phyloP scores from a whole-genome alignment of 2,329 filamentous ascomycete species.

The Penicillium hordei region DNA sequence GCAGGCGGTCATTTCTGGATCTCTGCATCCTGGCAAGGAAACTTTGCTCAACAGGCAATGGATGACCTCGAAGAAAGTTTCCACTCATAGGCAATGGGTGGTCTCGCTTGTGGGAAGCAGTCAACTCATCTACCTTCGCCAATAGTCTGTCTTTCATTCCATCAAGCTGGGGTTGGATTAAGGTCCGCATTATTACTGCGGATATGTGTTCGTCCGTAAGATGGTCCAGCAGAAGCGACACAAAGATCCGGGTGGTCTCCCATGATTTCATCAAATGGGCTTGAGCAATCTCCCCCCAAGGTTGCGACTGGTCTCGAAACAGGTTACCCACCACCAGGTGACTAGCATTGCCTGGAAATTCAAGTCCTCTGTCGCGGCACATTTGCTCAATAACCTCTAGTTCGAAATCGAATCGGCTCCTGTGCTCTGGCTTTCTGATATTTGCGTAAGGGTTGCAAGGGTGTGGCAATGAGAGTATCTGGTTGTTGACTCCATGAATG shows the following conservation, averaged over 20 bases:
- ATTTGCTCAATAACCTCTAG: neutral
- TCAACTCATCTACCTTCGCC: conserved; percentile 28
- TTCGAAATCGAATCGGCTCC: neutral
- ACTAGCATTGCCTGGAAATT: neutral
- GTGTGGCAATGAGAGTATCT: neutral
- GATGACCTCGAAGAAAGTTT: neutral
- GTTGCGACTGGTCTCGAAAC: conserved; percentile 18
- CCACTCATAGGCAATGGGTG: conserved; percentile 25
- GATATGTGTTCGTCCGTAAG: conserved; percentile 27
- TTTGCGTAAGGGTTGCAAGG: neutral
- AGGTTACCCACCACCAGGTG: neutral
- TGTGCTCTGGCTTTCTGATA: neutral
- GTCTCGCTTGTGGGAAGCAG: conserved; percentile 19
- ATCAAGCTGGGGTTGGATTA: conserved; percentile 29
- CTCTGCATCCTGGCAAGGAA: conserved; percentile 10
- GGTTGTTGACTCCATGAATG: neutral
- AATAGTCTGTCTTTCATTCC: conserved; percentile 17
- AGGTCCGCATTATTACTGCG: conserved; percentile 12
- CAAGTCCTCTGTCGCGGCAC: neutral
- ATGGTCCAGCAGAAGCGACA: conserved; percentile 25
- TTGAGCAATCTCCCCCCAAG: conserved; percentile 34
- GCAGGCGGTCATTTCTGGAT: conserved; percentile 8
- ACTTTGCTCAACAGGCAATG: neutral
- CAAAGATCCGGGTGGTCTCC: conserved; percentile 22
- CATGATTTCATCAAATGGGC: conserved; percentile 28